These are phyloP conservation scores for Logfia minima DNA, from an alignment of 129 eudicot species.

Conservation along the genomic window DNA sequence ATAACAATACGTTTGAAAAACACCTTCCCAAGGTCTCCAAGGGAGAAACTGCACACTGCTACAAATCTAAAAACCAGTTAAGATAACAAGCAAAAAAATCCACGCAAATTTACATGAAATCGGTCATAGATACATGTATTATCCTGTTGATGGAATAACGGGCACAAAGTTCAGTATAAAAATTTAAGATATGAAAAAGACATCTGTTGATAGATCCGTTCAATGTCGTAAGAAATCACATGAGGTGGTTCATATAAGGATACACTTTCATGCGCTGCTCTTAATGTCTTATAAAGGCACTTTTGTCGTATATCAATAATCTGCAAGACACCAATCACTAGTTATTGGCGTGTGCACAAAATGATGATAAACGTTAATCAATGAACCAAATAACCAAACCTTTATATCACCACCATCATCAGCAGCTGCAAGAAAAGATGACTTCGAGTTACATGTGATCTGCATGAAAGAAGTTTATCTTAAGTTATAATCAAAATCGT, in stretches of 20 bases:
- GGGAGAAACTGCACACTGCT: slow-evolving; percentile 95
- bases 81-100: slow-evolving; percentile 26
- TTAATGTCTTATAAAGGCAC: slow-evolving; percentile 76
- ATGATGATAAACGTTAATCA: neutral
- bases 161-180: too few relatives aligned
- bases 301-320: slow-evolving; percentile 72
- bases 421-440: slow-evolving; percentile 90
- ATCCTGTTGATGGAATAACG: too few relatives aligned
- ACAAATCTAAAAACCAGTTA: slow-evolving; percentile 65
- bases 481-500: neutral
- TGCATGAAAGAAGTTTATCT: slow-evolving; percentile 31
- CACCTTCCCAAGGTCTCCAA: slow-evolving; percentile 99
- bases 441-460: slow-evolving; percentile 81
- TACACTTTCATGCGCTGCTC: slow-evolving; percentile 94
- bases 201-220: neutral
- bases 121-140: neutral
- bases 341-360: neutral
- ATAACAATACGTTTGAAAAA: neutral
- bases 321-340: slow-evolving; percentile 43
- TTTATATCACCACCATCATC: slow-evolving; percentile 96
- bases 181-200: neutral
- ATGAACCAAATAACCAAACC: slow-evolving; percentile 41
- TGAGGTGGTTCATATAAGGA: slow-evolving; percentile 38
- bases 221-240: neutral
- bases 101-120: neutral